Percentiles rank a stretch among this genome's conserved stretches.
phyloP scores from a whole-genome alignment of 139 green algal species.

The Gonium pectorale region DNA sequence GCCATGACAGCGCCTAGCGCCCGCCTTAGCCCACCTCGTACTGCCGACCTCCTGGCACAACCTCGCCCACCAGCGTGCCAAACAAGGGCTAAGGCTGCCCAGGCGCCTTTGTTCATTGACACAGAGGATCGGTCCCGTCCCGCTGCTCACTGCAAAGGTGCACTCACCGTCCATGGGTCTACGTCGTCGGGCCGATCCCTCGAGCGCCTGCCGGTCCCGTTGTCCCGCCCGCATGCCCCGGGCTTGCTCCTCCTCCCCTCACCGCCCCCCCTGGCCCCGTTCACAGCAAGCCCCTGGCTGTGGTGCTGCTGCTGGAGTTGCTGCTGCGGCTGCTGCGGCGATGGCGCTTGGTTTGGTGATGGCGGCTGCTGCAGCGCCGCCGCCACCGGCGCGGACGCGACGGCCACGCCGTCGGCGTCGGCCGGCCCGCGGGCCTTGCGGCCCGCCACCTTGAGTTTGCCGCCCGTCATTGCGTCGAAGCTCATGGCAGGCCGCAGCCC shows the following conservation, averaged over 20 bases:
- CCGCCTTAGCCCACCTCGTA: not conserved
- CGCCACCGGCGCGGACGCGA: not conserved
- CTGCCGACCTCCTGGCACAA: not conserved
- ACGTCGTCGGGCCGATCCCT: not conserved
- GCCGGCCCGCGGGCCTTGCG: not conserved
- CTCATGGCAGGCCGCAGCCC: not conserved
- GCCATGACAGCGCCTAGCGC: not conserved
- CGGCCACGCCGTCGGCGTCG: not conserved
- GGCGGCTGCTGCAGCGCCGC: not conserved
- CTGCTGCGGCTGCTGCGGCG: not conserved
- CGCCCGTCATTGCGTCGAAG: not conserved
- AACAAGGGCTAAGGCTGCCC: not conserved
- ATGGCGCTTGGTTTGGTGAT: not conserved
- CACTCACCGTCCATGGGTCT: conserved; percentile 20
- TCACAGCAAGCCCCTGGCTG: not conserved
- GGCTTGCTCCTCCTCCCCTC: not conserved
- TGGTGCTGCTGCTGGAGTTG: not conserved
- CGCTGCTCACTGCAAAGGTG: not conserved
- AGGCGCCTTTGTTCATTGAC: not conserved
- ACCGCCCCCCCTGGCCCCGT: not conserved
- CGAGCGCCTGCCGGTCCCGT: not conserved
- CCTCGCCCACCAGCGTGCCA: not conserved
- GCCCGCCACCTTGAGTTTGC: not conserved
- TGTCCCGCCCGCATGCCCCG: not conserved
- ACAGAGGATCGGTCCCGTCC: not conserved